Evolutionary conservation across 805 yeast genomes (phyloP), one percentile per base, ranked within the genome.

Genomic region (Monosporozyma siamensis): DNA sequence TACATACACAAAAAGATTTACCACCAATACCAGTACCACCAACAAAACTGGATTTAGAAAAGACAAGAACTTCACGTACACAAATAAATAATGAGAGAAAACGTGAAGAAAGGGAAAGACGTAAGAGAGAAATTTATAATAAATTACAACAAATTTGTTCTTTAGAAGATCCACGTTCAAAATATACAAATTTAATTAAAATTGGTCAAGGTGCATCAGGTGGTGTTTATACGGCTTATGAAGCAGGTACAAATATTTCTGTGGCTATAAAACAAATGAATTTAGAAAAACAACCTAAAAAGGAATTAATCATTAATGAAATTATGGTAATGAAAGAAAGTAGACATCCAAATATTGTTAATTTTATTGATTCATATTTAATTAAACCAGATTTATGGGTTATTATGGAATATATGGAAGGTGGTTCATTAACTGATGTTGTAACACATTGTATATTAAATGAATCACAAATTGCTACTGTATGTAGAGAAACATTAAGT

Each of bases 191-290:
- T 55, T 69, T 90, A 48, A 72, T 75, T 30, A 89, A 90, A 61
- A 82, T 92, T 49, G 99, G 99, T 1, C 98, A 92, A 66, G 98
- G 99, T 56, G 98, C 98, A 0, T 82, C 94, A 12, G 99, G 98
- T 42, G 95, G 95, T 31, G 99, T 92, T 24, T 92, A 81, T 55
- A 86, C 92, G 24, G 97, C 97, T 0, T 76, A 80, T 52, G 83
- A 80, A 50, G 58, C 65, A 26, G 71, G 72, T 14, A 70, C 71
- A 18, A 69, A 70, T 43, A 66, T 67, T 24, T 70, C 78, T 39
- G 97, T 92, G 30, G 99, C 99, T 7, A 85, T 92, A 53, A 92
- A 92, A 61, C 97, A 92, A 67, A 92, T 92, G 95, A 87, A 87
- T 54, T 67, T 92, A 42, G 94, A 85, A 51, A 82, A 82, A 54